phyloP scores from a whole-genome alignment of 2,329 filamentous ascomycete genomes.

The Neophaeococcomyces aloes region DNA sequence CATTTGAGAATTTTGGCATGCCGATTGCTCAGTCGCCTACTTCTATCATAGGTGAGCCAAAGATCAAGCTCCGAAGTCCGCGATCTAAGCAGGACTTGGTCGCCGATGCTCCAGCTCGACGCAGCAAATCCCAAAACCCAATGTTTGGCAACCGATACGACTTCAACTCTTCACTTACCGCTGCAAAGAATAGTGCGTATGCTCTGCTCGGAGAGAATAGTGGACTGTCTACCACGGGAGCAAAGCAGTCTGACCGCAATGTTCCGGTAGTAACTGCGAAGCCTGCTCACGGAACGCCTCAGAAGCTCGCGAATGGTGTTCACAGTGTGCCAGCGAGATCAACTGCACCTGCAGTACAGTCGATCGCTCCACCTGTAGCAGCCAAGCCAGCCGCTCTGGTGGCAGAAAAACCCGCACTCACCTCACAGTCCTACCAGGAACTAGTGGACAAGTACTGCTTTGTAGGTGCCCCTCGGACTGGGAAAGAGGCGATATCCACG shows the following conservation, averaged over 20 bases:
- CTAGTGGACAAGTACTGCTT: slow-evolving; percentile 99
- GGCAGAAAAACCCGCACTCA: slow-evolving; percentile 57
- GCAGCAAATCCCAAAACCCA: slow-evolving; percentile 48
- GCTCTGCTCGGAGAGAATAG: slow-evolving; percentile 21
- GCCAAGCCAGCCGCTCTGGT: slow-evolving; percentile 45
- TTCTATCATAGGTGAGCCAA: slow-evolving; percentile 54
- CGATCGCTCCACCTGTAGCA: slow-evolving; percentile 29
- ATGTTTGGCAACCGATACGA: slow-evolving; percentile 91
- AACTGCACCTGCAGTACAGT: slow-evolving; percentile 11
- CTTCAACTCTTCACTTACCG: slow-evolving; percentile 81
- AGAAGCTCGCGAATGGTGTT: slow-evolving; percentile 13
- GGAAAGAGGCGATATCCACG: slow-evolving; percentile 18
- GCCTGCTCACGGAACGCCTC: slow-evolving; percentile 11
- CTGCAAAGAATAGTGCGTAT: slow-evolving; percentile 55
- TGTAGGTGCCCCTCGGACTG: slow-evolving; percentile 60
- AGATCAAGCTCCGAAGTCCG: slow-evolving; percentile 60
- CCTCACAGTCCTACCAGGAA: slow-evolving; percentile 88
- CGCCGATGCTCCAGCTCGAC: slow-evolving; percentile 43
- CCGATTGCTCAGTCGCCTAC: slow-evolving; percentile 50
- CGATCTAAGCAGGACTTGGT: slow-evolving; percentile 55
- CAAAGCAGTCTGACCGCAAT: slow-evolving; percentile 21
- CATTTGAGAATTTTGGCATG: slow-evolving; percentile 43
- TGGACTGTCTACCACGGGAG: slow-evolving; percentile 17
- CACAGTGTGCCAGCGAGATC: slow-evolving; percentile 10
- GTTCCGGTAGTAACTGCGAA: slow-evolving; percentile 16